phyloP scores from a whole-genome alignment of 352 stramenopile genomes.

The Pythium brassicae region DNA sequence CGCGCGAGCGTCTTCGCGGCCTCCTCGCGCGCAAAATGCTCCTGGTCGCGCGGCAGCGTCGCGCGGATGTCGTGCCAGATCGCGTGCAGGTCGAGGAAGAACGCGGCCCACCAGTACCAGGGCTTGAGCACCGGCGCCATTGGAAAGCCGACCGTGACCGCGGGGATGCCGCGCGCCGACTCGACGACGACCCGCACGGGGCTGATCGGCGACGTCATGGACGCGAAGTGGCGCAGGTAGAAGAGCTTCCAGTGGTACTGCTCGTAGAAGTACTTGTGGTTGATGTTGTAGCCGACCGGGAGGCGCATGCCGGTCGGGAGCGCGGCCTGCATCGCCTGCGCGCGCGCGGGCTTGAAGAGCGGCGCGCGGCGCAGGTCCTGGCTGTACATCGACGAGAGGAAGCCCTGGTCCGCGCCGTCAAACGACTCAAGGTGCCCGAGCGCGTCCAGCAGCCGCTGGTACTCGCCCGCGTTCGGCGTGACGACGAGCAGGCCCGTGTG shows the following conservation, averaged over 20 bases:
- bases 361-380: constrained; percentile 63
- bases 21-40: constrained; percentile 67
- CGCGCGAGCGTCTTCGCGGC: constrained; percentile 55
- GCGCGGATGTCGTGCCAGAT: constrained; percentile 85
- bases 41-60: constrained; percentile 59
- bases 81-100: constrained; percentile 75
- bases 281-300: constrained; percentile 88
- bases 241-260: constrained; percentile 89
- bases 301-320: constrained; percentile 67
- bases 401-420: constrained; percentile 82
- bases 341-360: constrained; percentile 60
- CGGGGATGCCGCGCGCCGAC: constrained; percentile 70
- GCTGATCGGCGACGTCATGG: constrained; percentile 84
- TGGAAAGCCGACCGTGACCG: constrained; percentile 79
- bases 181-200: constrained; percentile 83
- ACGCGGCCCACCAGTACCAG: constrained; percentile 85
- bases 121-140: constrained; percentile 87
- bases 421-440: constrained; percentile 67
- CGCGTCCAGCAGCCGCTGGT: constrained; percentile 59
- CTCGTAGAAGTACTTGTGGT: constrained; percentile 90
- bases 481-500: constrained; percentile 85
- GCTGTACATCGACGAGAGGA: constrained; percentile 85
- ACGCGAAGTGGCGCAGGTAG: constrained; percentile 78
- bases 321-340: constrained; percentile 24
- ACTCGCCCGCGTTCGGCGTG: constrained; percentile 65